A percentile compares a stretch with the other conserved stretches of the same genome.
Conservation (phyloP, 2,329 filamentous ascomycete species). For the Alternaria tenuissima region DNA sequence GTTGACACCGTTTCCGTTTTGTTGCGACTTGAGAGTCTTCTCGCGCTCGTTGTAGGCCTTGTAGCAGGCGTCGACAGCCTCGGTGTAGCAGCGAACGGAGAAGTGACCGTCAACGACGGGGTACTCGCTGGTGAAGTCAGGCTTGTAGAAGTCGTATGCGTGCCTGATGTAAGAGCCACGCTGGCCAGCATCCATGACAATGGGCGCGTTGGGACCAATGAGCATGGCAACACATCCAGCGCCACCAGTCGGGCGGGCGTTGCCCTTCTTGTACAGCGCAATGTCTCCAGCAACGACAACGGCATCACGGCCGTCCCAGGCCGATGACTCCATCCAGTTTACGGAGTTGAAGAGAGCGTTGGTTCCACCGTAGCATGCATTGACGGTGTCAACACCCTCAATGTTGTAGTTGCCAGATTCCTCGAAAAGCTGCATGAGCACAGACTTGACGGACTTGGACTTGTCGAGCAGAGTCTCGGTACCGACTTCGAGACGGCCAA, state of each 20-base stretch:
- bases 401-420: conserved; percentile 62
- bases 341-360: conserved; percentile 63
- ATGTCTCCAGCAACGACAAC: conserved; percentile 63
- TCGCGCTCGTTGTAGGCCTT: conserved; percentile 62
- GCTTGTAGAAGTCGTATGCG: conserved; percentile 65
- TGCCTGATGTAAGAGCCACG: conserved; percentile 62
- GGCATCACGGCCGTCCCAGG: conserved; percentile 62
- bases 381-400: conserved; percentile 63
- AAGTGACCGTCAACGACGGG: conserved; percentile 62
- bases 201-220: conserved; percentile 59
- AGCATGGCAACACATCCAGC: conserved; percentile 64
- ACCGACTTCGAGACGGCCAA: conserved; percentile 62
- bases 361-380: conserved; percentile 64
- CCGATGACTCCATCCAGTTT: conserved; percentile 64
- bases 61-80: conserved; percentile 63
- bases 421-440: conserved; percentile 63
- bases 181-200: conserved; percentile 60
- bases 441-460: conserved; percentile 64
- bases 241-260: conserved; percentile 61
- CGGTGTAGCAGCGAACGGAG: conserved; percentile 62
- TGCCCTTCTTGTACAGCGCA: conserved; percentile 64
- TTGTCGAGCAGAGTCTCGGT: conserved; percentile 65
- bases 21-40: conserved; percentile 55
- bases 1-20: conserved; percentile 51
- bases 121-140: conserved; percentile 63